Evolutionary conservation across 139 green algal species (phyloP), one percentile per base, ranked within the genome.

Genomic region (Coccomyxa sp.): DNA sequence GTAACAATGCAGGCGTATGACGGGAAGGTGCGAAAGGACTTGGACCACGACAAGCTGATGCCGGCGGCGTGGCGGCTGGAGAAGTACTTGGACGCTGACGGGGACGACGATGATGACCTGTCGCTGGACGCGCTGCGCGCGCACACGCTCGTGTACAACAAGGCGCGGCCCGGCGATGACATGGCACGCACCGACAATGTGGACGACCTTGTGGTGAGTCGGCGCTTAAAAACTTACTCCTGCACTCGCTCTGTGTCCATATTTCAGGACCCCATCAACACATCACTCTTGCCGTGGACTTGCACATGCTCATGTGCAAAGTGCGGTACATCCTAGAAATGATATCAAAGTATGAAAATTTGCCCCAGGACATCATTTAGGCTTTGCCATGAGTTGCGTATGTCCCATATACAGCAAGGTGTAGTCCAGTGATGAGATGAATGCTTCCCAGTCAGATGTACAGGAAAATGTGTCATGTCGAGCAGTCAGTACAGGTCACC

Each of bases 31-130:
- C 81, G 82, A 27, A 75, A 82, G 11, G 87, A 91, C 77, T 88
- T 95, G 13, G 91, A 95, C 81, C 92, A 95, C 79, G 82, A 88
- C 0, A 68, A 87, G 11, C 91, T 94, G 85, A 93, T 94, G 90
- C 93, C 93, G 13, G 90, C 92, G 0, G 90, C 92, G 13, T 96
- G 93, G 93, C 85, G 93, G 10, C 88, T 93, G 67, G 83, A 92
- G 79, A 84, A 74, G 15, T 87, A 86, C 59, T 57, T 86, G 58
- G 79, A 83, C 67, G 83, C 67, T 51, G 32, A 59, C 57, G 63
- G n/a, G 13, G 84, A 84, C 27, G 88, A 88, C 16, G 86, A 85
- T 38, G 85, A 86, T 13, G 86, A 88, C 77, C 51, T 86, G 32
- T 87, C 87, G 21, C 80, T 96, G 82, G 85, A 78, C 18, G 58